phyloP scores from a whole-genome alignment of 208 protist genomes.

The Tritrichomonas foetus region DNA sequence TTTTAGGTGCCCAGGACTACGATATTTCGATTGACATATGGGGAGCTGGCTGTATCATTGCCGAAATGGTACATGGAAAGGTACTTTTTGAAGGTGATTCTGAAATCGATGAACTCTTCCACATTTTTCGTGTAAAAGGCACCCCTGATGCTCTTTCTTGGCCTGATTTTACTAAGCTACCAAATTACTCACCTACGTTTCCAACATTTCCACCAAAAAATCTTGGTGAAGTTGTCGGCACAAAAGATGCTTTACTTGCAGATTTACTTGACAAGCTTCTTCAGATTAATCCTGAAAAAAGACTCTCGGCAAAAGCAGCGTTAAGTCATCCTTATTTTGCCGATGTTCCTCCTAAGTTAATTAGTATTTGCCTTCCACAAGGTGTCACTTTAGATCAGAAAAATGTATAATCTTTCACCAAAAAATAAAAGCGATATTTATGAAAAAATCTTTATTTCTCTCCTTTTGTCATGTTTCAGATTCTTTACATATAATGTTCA shows the following conservation, averaged over 20 bases:
- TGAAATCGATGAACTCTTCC: conserved; percentile 33
- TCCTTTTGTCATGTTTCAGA: no score
- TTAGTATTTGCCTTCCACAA: neutral
- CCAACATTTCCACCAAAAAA: neutral
- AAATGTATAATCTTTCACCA: no score
- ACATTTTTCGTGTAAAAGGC: conserved; percentile 42
- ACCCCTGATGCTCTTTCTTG: conserved; percentile 51
- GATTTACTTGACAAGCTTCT: neutral
- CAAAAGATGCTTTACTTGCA: neutral
- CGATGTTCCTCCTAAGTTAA: neutral
- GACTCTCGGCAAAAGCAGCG: neutral
- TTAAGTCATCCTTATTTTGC: neutral
- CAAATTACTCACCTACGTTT: neutral
- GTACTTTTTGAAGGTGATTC: conserved; percentile 25
- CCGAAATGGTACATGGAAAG: neutral
- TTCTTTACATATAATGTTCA: no score
- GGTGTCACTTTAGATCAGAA: no score
- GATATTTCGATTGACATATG: conserved; percentile 3
- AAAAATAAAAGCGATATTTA: no score
- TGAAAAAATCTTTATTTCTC: no score
- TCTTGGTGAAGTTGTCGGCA: neutral
- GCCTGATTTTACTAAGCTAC: conserved; percentile 52
- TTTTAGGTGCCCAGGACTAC: conserved; percentile 43
- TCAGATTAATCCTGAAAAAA: conserved; percentile 4
- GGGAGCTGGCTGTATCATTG: conserved; percentile 37